These are phyloP conservation scores for Gossypium lobatum DNA, from an alignment of 441 rosid species.

Conservation along the genomic window DNA sequence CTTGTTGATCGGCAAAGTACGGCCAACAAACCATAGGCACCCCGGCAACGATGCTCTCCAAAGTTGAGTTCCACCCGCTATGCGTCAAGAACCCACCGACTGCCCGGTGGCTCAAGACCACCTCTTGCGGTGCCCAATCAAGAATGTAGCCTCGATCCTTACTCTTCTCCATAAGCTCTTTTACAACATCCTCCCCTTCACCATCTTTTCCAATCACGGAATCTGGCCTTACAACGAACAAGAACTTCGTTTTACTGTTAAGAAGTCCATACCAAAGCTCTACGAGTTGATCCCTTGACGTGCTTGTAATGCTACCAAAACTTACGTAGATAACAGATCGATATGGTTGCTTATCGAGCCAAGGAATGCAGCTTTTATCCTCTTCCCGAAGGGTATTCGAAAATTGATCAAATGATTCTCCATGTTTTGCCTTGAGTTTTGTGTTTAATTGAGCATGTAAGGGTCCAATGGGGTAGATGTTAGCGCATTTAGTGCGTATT, in stretches of 20 bases:
- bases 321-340: slow-evolving; percentile 30
- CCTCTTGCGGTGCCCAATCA: slow-evolving; percentile 53
- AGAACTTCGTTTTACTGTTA: slow-evolving; percentile 20
- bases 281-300: slow-evolving; percentile 19
- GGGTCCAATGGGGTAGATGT: slow-evolving; percentile 42
- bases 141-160: slow-evolving; percentile 40
- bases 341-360: slow-evolving; percentile 22
- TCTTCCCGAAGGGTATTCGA: slow-evolving; percentile 26
- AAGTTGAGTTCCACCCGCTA: slow-evolving; percentile 37
- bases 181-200: no score
- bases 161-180: slow-evolving; percentile 32
- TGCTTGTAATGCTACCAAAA: slow-evolving; percentile 26
- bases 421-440: slow-evolving; percentile 18
- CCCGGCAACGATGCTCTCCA: slow-evolving; percentile 32
- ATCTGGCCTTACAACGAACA: no score
- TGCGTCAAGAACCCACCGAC: slow-evolving; percentile 36
- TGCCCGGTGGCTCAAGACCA: slow-evolving; percentile 37
- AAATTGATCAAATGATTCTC: neutral
- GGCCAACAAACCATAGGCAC: slow-evolving; percentile 42
- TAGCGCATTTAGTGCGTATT: slow-evolving; percentile 28
- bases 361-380: slow-evolving; percentile 29
- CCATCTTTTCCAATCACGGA: no score
- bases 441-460: slow-evolving; percentile 31
- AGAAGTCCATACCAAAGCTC: slow-evolving; percentile 35
- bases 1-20: slow-evolving; percentile 30